A percentile compares a stretch with the other conserved stretches of the same genome.
Evolutionary conservation across 1,284 basidiomycete species (phyloP).

Genomic region (Cystodermella granulosa): DNA sequence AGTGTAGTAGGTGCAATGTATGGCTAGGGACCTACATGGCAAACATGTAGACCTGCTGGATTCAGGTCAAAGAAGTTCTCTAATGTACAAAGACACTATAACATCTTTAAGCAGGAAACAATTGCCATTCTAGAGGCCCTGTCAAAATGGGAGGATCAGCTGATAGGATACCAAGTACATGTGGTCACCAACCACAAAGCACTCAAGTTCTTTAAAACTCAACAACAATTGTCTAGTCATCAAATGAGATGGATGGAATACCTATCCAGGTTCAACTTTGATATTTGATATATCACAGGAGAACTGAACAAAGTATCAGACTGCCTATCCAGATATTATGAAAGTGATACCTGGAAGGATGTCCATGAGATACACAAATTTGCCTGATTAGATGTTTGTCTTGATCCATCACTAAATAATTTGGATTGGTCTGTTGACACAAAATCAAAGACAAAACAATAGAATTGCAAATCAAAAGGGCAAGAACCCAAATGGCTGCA

Average conservation of each 20-base stretch:
- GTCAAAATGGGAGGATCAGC: constrained; percentile 10
- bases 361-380: constrained; percentile 2
- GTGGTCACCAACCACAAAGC: constrained; percentile 40
- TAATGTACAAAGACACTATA: constrained; percentile 21
- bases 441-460: no score
- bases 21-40: constrained; percentile 31
- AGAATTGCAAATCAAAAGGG: no score
- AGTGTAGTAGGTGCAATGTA: background rate
- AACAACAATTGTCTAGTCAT: background rate
- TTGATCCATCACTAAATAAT: no score
- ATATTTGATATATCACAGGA: constrained; percentile 27
- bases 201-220: constrained; percentile 23
- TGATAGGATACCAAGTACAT: constrained; percentile 28
- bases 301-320: constrained; percentile 33
- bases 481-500: no score
- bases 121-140: constrained; percentile 30
- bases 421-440: no score
- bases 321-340: no score
- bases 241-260: background rate
- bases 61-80: constrained; percentile 10
- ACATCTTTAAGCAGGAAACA: constrained; percentile 41
- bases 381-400: no score
- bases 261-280: background rate
- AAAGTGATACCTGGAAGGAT: no score
- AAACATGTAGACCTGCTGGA: constrained; percentile 25